Evolutionary conservation across 805 yeast species (phyloP).

Genomic region (Barnettozyma wickerhamii): DNA sequence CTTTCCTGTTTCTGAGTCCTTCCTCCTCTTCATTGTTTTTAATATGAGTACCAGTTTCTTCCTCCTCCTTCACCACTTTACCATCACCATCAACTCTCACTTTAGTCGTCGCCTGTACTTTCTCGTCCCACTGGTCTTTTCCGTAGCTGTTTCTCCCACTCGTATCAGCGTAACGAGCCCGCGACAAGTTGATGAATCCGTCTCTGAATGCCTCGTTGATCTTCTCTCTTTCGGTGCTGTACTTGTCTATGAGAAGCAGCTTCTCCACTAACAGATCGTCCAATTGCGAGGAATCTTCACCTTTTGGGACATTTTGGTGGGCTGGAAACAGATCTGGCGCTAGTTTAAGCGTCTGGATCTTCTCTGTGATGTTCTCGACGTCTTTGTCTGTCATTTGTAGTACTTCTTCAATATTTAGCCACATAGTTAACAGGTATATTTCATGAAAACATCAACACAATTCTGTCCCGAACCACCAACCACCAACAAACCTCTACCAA

Average conservation of each 20-base stretch:
- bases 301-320: neutral
- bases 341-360: slow-evolving; percentile 1
- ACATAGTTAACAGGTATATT: too few species aligned
- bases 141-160: slow-evolving; percentile 33
- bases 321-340: slow-evolving; percentile 15
- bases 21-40: neutral
- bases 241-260: slow-evolving; percentile 14
- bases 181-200: slow-evolving; percentile 39
- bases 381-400: slow-evolving; percentile 6
- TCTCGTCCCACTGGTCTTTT: slow-evolving; percentile 36
- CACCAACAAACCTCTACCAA: slow-evolving; percentile 22
- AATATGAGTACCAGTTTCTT: neutral
- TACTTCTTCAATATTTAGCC: too few species aligned
- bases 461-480: neutral
- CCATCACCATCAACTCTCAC: slow-evolving; percentile 4
- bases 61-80: neutral
- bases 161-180: slow-evolving; percentile 39
- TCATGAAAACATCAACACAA: neutral
- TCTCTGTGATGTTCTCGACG: neutral
- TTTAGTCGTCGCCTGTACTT: slow-evolving; percentile 24
- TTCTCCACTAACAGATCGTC: slow-evolving; percentile 3
- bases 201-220: slow-evolving; percentile 11
- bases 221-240: slow-evolving; percentile 3
- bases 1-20: slow-evolving; percentile 10
- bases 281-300: neutral